Evolutionary conservation across 352 stramenopile genomes (phyloP).

Genomic region (Globisporangium abappressorium): DNA sequence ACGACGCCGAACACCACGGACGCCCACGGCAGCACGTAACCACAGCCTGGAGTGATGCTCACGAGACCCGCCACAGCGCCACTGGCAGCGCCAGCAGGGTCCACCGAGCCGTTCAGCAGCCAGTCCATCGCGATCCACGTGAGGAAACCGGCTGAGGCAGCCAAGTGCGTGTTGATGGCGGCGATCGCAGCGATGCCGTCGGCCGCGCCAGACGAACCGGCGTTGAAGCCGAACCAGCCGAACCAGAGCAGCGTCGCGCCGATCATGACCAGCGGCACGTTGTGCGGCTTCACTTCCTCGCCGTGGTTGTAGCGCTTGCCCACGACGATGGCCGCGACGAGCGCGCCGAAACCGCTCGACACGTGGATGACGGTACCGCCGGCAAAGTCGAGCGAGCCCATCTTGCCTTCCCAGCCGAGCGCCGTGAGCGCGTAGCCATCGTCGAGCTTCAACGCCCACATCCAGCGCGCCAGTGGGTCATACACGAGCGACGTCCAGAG

Average conservation of each 20-base stretch:
- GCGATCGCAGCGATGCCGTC: conserved; percentile 65
- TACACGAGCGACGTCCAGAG: conserved; percentile 85
- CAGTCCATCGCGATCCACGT: conserved; percentile 68
- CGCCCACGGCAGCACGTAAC: conserved; percentile 67
- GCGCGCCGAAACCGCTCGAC: conserved; percentile 69
- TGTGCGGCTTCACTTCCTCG: conserved; percentile 73
- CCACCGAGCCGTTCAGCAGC: conserved; percentile 44
- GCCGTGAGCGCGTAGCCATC: conserved; percentile 36
- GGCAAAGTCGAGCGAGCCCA: conserved; percentile 78
- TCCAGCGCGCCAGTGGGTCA: conserved; percentile 80
- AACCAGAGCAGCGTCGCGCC: conserved; percentile 76
- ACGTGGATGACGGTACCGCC: conserved; percentile 85
- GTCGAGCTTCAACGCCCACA: conserved; percentile 77
- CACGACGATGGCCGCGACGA: conserved; percentile 68
- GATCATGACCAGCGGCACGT: conserved; percentile 85
- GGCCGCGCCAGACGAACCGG: conserved; percentile 53
- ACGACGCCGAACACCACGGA: conserved; percentile 72
- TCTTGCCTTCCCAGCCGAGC: conserved; percentile 65
- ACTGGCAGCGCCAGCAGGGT: conserved; percentile 59
- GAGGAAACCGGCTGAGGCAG: conserved; percentile 56
- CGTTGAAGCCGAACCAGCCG: conserved; percentile 88
- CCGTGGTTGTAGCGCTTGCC: conserved; percentile 74
- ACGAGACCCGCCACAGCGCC: conserved; percentile 67
- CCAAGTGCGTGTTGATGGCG: conserved; percentile 74
- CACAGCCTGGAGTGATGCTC: conserved; percentile 65